Conservation (phyloP, 2,329 filamentous ascomycete genomes). For the Tolypocladium tropicale region DNA sequence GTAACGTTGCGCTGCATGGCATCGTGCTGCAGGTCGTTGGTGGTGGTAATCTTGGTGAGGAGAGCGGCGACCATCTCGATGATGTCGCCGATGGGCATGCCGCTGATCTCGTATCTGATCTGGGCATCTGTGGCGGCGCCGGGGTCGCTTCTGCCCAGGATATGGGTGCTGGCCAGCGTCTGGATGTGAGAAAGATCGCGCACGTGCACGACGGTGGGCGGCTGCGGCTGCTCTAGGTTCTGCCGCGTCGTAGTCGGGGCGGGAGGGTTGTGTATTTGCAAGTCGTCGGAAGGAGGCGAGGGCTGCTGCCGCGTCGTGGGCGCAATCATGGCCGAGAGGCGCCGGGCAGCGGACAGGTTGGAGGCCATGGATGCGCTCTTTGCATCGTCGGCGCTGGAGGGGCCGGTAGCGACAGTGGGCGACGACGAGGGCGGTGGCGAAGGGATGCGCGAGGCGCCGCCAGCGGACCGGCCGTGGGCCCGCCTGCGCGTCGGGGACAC, state of each 20-base stretch:
- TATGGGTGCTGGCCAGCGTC: conserved; percentile 72
- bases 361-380: conserved; percentile 39
- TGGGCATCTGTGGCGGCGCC: conserved; percentile 41
- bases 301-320: conserved; percentile 17
- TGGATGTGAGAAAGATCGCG: conserved; percentile 87
- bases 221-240: conserved; percentile 3
- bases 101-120: conserved; percentile 85
- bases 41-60: conserved; percentile 92
- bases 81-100: conserved; percentile 92
- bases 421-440: conserved; percentile 46
- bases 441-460: conserved; percentile 37
- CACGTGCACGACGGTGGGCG: conserved; percentile 59
- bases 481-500: neutral
- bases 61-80: conserved; percentile 98
- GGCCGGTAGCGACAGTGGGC: conserved; percentile 27
- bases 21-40: conserved; percentile 91
- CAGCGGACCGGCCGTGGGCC: conserved; percentile 15
- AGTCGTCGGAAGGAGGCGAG: conserved; percentile 25
- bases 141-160: conserved; percentile 41
- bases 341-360: conserved; percentile 12
- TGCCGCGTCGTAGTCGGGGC: neutral
- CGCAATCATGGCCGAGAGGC: conserved; percentile 7
- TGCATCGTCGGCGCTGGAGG: conserved; percentile 29
- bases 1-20: conserved; percentile 64
- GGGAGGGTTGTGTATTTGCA: conserved; percentile 17